phyloP scores from a whole-genome alignment of 2,329 filamentous ascomycete genomes.

The Lasiodiplodia sp. region DNA sequence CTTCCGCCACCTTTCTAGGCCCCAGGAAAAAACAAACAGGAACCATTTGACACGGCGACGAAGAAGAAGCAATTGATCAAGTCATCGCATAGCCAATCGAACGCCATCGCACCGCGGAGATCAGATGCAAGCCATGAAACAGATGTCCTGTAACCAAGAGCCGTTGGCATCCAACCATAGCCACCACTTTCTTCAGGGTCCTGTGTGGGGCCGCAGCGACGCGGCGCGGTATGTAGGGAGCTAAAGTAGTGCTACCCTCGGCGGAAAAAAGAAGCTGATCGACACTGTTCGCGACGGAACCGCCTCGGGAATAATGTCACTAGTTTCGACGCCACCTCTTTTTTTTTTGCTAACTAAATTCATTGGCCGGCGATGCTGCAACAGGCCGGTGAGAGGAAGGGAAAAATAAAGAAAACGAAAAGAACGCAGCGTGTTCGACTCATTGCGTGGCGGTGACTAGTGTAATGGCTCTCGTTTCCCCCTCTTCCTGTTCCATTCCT shows the following conservation, averaged over 20 bases:
- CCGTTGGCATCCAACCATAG: background rate
- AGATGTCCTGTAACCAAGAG: background rate
- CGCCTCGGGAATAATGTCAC: background rate
- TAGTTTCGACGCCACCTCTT: background rate
- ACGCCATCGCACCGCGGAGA: background rate
- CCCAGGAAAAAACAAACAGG: background rate
- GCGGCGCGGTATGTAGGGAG: background rate
- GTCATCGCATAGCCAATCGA: background rate
- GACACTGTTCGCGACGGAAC: background rate
- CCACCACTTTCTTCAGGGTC: background rate
- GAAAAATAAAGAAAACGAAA: background rate
- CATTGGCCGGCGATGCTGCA: background rate
- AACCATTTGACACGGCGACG: background rate
- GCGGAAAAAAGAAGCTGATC: background rate
- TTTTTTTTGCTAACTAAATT: background rate
- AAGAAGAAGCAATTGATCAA: background rate
- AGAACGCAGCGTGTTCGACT: background rate
- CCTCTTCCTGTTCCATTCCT: background rate
- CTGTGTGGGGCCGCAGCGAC: background rate
- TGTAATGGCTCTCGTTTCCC: background rate
- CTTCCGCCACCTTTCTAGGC: background rate
- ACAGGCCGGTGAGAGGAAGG: too few relatives aligned
- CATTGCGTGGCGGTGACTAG: background rate
- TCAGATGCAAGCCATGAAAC: background rate
- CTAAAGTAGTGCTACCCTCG: background rate